Conservation (phyloP, 768 basidiomycete genomes). For the Mycena filopes region DNA sequence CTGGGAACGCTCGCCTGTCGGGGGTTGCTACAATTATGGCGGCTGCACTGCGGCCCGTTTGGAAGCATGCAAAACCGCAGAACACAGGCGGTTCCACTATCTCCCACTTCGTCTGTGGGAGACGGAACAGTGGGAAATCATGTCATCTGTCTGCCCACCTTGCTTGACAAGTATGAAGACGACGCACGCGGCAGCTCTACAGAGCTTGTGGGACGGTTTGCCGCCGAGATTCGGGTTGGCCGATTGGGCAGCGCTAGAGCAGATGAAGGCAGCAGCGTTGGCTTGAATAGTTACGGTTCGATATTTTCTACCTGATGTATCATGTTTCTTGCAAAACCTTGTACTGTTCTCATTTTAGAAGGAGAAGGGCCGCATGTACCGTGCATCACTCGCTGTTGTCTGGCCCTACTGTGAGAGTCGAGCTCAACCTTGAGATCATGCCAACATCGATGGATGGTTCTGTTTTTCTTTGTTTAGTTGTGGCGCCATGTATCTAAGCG, state of each 20-base stretch:
- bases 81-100: neutral
- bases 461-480: no score
- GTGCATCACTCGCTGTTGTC: no score
- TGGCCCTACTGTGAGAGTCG: no score
- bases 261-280: neutral
- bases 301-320: no score
- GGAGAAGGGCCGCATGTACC: no score
- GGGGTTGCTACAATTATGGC: neutral
- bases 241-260: slow-evolving; percentile 48
- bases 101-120: slow-evolving; percentile 8
- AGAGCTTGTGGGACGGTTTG: slow-evolving; percentile 52
- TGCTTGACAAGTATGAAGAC: slow-evolving; percentile 47
- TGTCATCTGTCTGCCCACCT: slow-evolving; percentile 47
- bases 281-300: no score
- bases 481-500: no score
- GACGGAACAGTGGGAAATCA: slow-evolving; percentile 40
- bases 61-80: neutral
- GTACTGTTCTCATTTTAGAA: no score
- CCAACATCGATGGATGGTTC: no score
- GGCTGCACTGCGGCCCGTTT: neutral
- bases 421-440: no score
- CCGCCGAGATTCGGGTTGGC: slow-evolving; percentile 51
- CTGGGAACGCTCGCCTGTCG: neutral
- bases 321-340: no score
- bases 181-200: slow-evolving; percentile 45